Base-by-base conservation (phyloP, 331 rosid genomes). In the Telfairia occidentalis region DNA sequence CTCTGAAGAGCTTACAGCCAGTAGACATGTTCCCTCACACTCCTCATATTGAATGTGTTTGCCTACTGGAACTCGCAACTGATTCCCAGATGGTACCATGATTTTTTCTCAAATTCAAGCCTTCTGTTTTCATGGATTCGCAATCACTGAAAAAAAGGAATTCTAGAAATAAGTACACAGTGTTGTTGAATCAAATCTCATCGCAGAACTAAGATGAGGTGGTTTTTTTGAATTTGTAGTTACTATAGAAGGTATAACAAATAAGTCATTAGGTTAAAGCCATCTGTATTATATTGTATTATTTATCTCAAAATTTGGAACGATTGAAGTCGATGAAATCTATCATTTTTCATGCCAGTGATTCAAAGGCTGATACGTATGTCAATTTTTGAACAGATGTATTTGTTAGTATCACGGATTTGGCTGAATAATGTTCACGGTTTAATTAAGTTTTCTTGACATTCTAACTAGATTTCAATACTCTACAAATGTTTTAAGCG, bases 11-110 rank as follows among this genome's bases (percentile, higher is more conserved):
- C 76, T 37, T 94, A 49, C 98, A 89, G 74, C 91, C 98, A 1
- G 96, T 94, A 19, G 97, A 94, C 85, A 94, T 94, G 98, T 94
- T 94, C 82, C 98, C 98, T 4, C 98, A 91, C 89, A 91, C 98
- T 53, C 98, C 96, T 77, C 98, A 94, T 81, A 88, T 89, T 50
- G 98, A 94, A 84, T 91, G 97, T 74, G 92, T 94, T 34, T 91
- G 96, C 86, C 84, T 88, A 42, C 82, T 91, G 81, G 98, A 94
- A 83, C 96, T 91, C 81, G 82, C 79, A 82, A 77, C 70, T 82
- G 89, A 86, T 78, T 24, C 65, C 66, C 18, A 45, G 46, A 18
- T 48, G 23, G 78, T 19, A 29, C 76, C 63, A 77, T 81, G 66
- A 55, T 12, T 35, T 34, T 50, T 34, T 21, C 32, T 55, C 30